Evolutionary conservation across 306 rosid genomes (phyloP), one percentile per base, ranked within the genome.

Genomic region (Lathyrus oleraceus): DNA sequence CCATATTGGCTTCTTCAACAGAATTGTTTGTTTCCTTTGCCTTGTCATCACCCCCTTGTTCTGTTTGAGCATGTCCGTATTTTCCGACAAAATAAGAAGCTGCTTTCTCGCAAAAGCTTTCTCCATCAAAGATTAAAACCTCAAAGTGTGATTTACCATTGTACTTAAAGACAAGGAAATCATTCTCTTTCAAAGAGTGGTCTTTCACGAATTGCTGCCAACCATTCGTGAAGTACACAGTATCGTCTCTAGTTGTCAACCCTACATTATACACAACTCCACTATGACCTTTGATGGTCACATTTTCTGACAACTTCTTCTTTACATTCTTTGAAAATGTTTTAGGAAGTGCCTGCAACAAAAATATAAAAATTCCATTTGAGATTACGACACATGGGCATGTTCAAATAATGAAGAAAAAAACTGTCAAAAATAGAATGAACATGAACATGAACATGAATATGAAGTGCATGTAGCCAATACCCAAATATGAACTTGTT

Each of bases 131-230:
- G 44, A 89, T 38, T 21, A 83, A 62, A 69, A 89, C 89, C 8
- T 85, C 91, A 70, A 89, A 85, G 67, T 40, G 73, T 2, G 89
- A 76, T 39, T 78, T 79, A 12, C 88, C 85, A 39, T 87, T 82
- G 84, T 83, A 89, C 77, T 76, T 85, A 69, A 89, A 89, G 58
- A 87, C 76, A 66, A 89, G 79, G 27, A 87, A 76, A 81, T 90
- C 96, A 79, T 82, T 84, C 79, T 79, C 88, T 58, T 47, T 79
- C 77, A 90, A 59, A 58, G 71, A 51, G 36, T 90, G 84, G 69
- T 83, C 94, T 77, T 74, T 79, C 62, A 73, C 83, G 72, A 90
- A 90, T 48, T 77, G 83, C 61, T 67, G 71, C 96, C 94, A 90
- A 32, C 96, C 94, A 0, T 73, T 48, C 1, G 75, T 69, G 27